Base-by-base conservation (phyloP, 1,284 basidiomycete genomes). In the Moesziomyces sp. region DNA sequence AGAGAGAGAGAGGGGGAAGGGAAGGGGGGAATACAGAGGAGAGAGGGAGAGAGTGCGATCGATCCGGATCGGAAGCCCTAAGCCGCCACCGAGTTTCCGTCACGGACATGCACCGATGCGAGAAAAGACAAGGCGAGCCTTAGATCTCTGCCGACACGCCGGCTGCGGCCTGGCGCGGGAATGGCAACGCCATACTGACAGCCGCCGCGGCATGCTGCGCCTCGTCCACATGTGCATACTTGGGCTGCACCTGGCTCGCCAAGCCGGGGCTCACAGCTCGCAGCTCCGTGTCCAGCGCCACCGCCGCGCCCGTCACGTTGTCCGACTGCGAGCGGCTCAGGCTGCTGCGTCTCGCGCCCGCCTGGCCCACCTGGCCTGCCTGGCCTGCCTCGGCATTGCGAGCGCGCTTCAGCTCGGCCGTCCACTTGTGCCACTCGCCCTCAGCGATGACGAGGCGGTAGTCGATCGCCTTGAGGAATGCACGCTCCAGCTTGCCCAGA, bases 401-500 rank as follows among this genome's bases (percentile, higher is more conserved):
- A 26, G 52, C 52, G 30, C 63, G 63, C 51, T 59, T 59, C 34
- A 81, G 66, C 47, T 77, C 75, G 30, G 55, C 59, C 10, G 67
- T 78, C 82, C 83, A 84, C 18, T 50, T 47, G n/a, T 67, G 51
- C 76, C 78, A 84, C 21, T 77, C 77, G 18, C 54, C 58, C 14
- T 69, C 72, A 18, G 76, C 67, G 23, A 87, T 81, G 65, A 83
- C 80, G 16, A 86, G 77, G 18, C 84, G 74, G 59, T 85, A 87
- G 59, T 82, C 84, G 54, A 87, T 78, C 19, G 85, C 74, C 40
- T 74, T 68, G 18, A 86, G 77, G 59, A 87, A 85, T 16, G 81
- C 79, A 8, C 85, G 80, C 76, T 87, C 86, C 46, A 86, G 83
- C 43, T 69, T 59, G 58, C 85, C 84, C 50, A 87, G 82, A 59